Base-by-base conservation (phyloP, 345 rosid species). In the Eucalyptus decipiens region DNA sequence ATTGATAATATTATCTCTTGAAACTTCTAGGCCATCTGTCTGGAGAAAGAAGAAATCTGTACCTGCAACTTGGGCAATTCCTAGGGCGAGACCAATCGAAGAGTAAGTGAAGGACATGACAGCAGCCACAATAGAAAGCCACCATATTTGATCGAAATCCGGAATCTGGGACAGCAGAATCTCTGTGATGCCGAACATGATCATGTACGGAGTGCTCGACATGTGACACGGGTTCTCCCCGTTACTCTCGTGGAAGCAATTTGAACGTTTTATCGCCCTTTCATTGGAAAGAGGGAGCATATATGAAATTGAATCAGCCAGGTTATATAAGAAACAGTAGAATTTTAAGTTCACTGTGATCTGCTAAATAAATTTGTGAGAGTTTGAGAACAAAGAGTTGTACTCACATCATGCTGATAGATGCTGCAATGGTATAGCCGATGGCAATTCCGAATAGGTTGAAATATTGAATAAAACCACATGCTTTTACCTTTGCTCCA, bases 241-340 rank as follows among this genome's bases (percentile, higher is more conserved):
- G 15, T 94, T 95, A 83, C 96, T 97, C 72, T 93, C 76, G 89
- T 95, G 97, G 90, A 96, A 94, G 54, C 99, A 97, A 56, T 96
- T 94, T 5, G 99, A 96, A 90, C 98, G 94, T 88, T 93, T 92
- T 87, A 97, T 93, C 18, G 99, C 97, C 98, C 99, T 97, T 93
- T 85, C 85, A 49, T 86, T 28, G 76, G 80, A 76, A 89, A 24
- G 43, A 76, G 14, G 24, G 15, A 65, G 52, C 18, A 56, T 16
- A 50, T 21, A 32, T 26, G 26, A 49, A 47, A 45, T 40, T 37
- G 83, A 76, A 12, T 40, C 47, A 11, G 30, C 0, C 47, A 76
- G 30, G 28, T 76, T 21, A 40, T 11, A 76, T 37, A 40, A 23
- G 83, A 11, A 76, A 37, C 45, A 6, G 47, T 40, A 21, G 83